Percentiles rank a stretch among this genome's conserved stretches.
Evolutionary conservation across 208 protist species (phyloP).

Genomic region (Strigomonas galati): DNA sequence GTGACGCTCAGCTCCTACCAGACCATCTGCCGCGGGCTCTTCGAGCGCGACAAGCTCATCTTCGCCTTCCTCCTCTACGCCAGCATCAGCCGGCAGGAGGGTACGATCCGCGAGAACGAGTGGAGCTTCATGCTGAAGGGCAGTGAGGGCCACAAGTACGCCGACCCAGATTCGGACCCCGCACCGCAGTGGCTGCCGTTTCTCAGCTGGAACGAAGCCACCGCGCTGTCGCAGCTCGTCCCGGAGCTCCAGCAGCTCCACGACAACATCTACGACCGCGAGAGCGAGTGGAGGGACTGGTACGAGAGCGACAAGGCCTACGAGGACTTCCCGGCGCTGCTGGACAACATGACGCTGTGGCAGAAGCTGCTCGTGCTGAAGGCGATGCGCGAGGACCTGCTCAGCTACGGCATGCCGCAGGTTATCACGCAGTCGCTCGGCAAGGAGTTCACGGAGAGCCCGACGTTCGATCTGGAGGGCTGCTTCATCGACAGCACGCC

Average conservation of each 20-base stretch:
- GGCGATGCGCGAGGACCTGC: conserved; percentile 86
- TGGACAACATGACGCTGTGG: conserved; percentile 53
- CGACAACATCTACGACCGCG: conserved; percentile 78
- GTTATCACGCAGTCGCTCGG: conserved; percentile 80
- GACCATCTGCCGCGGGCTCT: conserved; percentile 94
- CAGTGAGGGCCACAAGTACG: conserved; percentile 67
- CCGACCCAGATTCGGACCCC: conserved; percentile 73
- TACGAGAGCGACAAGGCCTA: conserved; percentile 88
- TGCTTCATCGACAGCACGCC: conserved; percentile 90
- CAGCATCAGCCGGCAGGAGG: conserved; percentile 79
- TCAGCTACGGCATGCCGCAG: conserved; percentile 82
- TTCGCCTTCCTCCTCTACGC: conserved; percentile 94
- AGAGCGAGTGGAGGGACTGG: conserved; percentile 83
- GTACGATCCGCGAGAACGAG: conserved; percentile 63
- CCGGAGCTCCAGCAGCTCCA: conserved; percentile 85
- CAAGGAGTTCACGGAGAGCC: conserved; percentile 88
- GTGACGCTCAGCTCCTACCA: conserved; percentile 89
- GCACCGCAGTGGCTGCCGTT: conserved; percentile 87
- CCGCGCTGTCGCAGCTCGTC: conserved; percentile 73
- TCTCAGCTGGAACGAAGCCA: conserved; percentile 90
- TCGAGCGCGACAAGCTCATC: conserved; percentile 95
- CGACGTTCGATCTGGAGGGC: conserved; percentile 87
- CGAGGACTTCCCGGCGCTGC: conserved; percentile 41
- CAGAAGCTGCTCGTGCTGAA: conserved; percentile 89
- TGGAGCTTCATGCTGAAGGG: conserved; percentile 90